These are phyloP conservation scores for Rhizomucor miehei DNA, from an alignment of 371 early-diverging fungal species.

Conservation along the genomic window DNA sequence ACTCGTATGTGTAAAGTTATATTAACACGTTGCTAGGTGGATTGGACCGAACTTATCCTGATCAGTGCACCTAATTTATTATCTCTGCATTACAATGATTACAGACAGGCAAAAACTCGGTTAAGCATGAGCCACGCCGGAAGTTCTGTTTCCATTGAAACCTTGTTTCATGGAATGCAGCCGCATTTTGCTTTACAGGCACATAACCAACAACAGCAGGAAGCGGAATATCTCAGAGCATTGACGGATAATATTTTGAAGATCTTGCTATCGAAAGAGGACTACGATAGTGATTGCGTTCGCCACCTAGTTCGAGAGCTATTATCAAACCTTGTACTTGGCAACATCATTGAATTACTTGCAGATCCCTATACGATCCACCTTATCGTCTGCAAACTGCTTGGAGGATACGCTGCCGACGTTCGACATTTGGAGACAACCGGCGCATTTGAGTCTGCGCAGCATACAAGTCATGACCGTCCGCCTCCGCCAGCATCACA, in stretches of 20 bases:
- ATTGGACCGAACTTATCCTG: constrained; percentile 55
- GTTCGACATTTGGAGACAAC: constrained; percentile 34
- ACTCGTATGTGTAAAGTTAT: no score
- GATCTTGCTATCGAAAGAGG: constrained; percentile 35
- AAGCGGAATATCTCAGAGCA: constrained; percentile 51
- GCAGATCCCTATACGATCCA: constrained; percentile 60
- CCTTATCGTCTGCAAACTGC: constrained; percentile 55
- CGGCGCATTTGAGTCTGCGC: constrained; percentile 4
- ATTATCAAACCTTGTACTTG: constrained; percentile 45
- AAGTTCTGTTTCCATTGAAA: constrained; percentile 37
- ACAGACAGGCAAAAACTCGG: constrained; percentile 44
- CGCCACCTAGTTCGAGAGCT: constrained; percentile 58
- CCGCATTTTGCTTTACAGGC: constrained; percentile 57
- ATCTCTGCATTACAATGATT: constrained; percentile 51
- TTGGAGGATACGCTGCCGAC: constrained; percentile 21
- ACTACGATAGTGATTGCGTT: constrained; percentile 51
- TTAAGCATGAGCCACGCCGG: constrained; percentile 51
- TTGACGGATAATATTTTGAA: constrained; percentile 46
- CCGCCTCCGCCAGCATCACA: constrained; percentile 5
- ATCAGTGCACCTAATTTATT: constrained; percentile 52
- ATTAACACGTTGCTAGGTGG: constrained; percentile 35
- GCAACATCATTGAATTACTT: constrained; percentile 42
- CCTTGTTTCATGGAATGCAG: constrained; percentile 60
- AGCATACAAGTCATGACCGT: background rate
- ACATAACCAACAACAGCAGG: constrained; percentile 29